phyloP scores from a whole-genome alignment of 495 filamentous ascomycete genomes.

The Alectoria sarmentosa region DNA sequence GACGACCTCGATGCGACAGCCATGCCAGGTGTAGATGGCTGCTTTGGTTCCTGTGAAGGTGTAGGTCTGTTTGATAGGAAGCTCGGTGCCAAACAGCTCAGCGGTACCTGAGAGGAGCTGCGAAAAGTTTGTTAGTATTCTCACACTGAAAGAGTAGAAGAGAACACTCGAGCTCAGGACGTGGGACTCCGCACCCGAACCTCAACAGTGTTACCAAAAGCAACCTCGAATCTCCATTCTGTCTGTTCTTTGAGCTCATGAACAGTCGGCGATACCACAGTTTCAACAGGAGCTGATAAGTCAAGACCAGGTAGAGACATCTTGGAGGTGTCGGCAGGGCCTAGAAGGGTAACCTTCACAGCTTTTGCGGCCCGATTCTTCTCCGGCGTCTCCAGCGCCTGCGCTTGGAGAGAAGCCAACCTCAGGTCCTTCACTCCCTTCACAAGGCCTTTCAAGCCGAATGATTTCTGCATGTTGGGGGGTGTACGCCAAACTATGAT shows the following conservation, averaged over 20 bases:
- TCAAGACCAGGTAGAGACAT: slow-evolving; percentile 29
- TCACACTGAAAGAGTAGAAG: too few relatives aligned
- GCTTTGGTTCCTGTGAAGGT: slow-evolving; percentile 77
- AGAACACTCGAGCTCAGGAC: background rate
- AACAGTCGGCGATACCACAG: slow-evolving; percentile 14
- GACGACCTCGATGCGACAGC: slow-evolving; percentile 71
- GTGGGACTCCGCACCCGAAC: slow-evolving; percentile 46
- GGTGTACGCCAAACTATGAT: background rate
- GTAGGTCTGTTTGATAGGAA: slow-evolving; percentile 73
- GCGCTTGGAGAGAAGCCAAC: background rate
- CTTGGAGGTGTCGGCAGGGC: background rate
- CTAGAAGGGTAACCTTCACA: background rate
- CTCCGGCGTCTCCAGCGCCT: slow-evolving; percentile 3
- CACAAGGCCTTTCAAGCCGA: background rate
- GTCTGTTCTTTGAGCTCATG: slow-evolving; percentile 42
- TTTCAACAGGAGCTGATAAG: slow-evolving; percentile 21
- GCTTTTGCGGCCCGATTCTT: slow-evolving; percentile 1
- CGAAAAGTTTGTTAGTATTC: slow-evolving; percentile 6
- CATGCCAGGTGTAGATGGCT: slow-evolving; percentile 86
- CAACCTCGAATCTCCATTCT: slow-evolving; percentile 92
- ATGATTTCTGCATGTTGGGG: background rate
- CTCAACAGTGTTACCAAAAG: slow-evolving; percentile 54
- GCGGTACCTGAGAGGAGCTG: slow-evolving; percentile 74
- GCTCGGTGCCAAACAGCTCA: slow-evolving; percentile 93
- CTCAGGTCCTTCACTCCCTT: background rate